phyloP scores from a whole-genome alignment of 805 yeast species.

The Candida coquimbonensis region DNA sequence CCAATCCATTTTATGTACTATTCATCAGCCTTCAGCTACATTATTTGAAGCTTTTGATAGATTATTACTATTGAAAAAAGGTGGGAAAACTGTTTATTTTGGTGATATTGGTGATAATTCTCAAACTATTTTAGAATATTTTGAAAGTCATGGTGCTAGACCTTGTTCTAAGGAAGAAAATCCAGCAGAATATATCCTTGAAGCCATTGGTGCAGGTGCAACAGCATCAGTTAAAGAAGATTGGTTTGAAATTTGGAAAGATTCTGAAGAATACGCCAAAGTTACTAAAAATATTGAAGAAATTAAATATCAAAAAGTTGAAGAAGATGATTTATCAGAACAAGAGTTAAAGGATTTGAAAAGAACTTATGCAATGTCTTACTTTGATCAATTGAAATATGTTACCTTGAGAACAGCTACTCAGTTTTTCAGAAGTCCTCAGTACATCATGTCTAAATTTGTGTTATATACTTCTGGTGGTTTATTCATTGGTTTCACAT shows the following conservation, averaged over 20 bases:
- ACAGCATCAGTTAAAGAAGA: conserved; percentile 47
- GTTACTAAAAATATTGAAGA: conserved; percentile 25
- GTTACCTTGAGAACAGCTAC: conserved; percentile 36
- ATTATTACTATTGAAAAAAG: conserved; percentile 43
- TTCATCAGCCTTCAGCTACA: conserved; percentile 55
- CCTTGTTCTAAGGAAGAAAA: conserved; percentile 48
- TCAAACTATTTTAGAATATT: conserved; percentile 30
- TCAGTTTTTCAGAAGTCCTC: conserved; percentile 54
- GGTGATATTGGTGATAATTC: conserved; percentile 65
- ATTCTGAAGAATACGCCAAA: conserved; percentile 29
- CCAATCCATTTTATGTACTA: conserved; percentile 60
- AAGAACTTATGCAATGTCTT: conserved; percentile 31
- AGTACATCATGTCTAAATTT: conserved; percentile 56
- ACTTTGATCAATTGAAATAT: conserved; percentile 34
- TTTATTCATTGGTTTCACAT: conserved; percentile 68
- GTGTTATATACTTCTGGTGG: conserved; percentile 46
- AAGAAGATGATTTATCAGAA: conserved; percentile 7
- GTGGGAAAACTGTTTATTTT: conserved; percentile 67
- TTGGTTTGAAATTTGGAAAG: conserved; percentile 57
- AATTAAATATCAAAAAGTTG: conserved; percentile 2
- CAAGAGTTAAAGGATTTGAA: conserved; percentile 13
- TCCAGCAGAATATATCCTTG: conserved; percentile 72
- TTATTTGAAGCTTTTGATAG: conserved; percentile 12
- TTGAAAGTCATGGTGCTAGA: conserved; percentile 59
- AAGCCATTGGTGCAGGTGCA: conserved; percentile 77